Percentiles rank a stretch among this genome's conserved stretches.
These are phyloP conservation scores for Castanea sativa DNA, from an alignment of 306 rosid species.

Conservation along the genomic window DNA sequence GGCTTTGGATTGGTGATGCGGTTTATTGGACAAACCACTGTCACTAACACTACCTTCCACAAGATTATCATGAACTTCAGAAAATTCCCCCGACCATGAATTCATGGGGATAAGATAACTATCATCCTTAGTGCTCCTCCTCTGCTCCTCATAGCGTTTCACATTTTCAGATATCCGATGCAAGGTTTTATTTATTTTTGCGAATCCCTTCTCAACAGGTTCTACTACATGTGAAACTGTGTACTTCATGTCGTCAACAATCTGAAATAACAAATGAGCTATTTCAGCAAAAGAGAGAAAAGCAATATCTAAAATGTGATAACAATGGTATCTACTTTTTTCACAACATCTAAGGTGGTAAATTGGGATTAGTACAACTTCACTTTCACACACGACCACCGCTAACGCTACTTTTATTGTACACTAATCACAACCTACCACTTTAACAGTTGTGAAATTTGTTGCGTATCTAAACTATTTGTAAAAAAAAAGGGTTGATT, in stretches of 20 bases:
- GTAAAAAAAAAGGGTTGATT: constrained; percentile 13
- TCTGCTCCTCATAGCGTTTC: constrained; percentile 75
- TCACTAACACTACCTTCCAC: constrained; percentile 88
- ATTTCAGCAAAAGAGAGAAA: constrained; percentile 6
- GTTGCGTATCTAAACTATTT: no score
- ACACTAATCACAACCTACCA: no score
- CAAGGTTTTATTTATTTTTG: constrained; percentile 74
- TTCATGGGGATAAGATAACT: constrained; percentile 64
- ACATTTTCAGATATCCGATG: constrained; percentile 92
- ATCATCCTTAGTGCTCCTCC: constrained; percentile 76
- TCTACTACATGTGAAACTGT: constrained; percentile 94
- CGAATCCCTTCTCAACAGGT: constrained; percentile 92
- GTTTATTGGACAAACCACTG: constrained; percentile 62
- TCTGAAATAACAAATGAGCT: constrained; percentile 43
- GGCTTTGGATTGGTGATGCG: constrained; percentile 47
- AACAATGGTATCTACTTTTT: no score
- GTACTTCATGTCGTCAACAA: constrained; percentile 96
- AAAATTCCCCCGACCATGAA: constrained; percentile 66
- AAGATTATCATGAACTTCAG: constrained; percentile 55
- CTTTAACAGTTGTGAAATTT: no score
- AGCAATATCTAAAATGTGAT: not conserved
- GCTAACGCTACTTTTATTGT: no score
- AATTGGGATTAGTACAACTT: no score
- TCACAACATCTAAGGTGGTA: no score
- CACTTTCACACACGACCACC: no score